phyloP scores from a whole-genome alignment of 169 alveolate genomes.

The Babesia bovis region DNA sequence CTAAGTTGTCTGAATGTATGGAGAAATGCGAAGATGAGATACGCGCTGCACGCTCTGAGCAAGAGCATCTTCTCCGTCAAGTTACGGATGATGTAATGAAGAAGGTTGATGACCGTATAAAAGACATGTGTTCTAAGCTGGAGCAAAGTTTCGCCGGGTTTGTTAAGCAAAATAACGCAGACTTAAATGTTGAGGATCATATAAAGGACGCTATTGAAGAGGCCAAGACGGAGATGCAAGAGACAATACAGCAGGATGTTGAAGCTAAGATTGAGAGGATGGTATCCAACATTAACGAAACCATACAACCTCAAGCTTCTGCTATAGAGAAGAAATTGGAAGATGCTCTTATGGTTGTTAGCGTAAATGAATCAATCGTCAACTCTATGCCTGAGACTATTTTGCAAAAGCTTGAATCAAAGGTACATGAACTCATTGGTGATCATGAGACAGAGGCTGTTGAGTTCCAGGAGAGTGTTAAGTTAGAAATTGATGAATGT shows the following conservation, averaged over 20 bases:
- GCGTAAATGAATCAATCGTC: neutral
- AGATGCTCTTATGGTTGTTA: neutral
- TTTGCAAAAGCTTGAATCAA: conserved; percentile 6
- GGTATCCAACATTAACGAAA: neutral
- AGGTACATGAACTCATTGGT: neutral
- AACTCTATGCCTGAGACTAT: conserved; percentile 5
- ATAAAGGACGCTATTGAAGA: conserved; percentile 2
- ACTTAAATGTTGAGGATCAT: neutral
- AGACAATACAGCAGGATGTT: conserved; percentile 17
- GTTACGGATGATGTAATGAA: neutral
- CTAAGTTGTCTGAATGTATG: neutral
- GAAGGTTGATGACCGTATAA: conserved; percentile 3
- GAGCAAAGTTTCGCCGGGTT: neutral
- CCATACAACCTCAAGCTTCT: neutral
- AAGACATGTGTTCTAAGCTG: neutral
- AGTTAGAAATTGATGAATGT: neutral
- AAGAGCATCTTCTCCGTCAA: conserved; percentile 2
- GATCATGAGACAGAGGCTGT: neutral
- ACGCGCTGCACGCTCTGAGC: neutral
- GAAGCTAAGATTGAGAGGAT: conserved; percentile 12
- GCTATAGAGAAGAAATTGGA: conserved; percentile 5
- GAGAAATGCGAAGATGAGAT: conserved; percentile 7
- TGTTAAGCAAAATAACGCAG: neutral
- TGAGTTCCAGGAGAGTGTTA: neutral
- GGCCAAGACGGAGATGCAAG: conserved; percentile 10